These are phyloP conservation scores for Leptographium radiaticola DNA, from an alignment of 2,329 filamentous ascomycete genomes.

Conservation along the genomic window DNA sequence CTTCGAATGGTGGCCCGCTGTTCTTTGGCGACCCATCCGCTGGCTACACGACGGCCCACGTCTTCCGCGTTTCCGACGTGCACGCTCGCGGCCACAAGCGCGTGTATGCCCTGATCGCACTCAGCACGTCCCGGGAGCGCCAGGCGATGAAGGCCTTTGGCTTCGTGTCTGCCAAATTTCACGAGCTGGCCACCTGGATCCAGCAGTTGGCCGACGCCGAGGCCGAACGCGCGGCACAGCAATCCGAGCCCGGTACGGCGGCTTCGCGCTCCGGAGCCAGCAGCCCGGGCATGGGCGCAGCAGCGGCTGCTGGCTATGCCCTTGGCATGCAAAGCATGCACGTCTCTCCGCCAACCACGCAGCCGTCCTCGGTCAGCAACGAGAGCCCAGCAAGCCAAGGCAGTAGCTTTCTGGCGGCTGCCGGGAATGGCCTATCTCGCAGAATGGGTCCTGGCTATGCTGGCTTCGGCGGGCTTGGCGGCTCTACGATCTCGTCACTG, in stretches of 20 bases:
- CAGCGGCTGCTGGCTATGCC: conserved; percentile 18
- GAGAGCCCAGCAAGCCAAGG: conserved; percentile 23
- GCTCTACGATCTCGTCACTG: conserved; percentile 37
- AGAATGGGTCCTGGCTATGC: conserved; percentile 42
- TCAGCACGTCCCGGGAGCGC: conserved; percentile 52
- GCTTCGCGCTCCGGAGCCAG: conserved; percentile 23
- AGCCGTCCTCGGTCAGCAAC: conserved; percentile 16
- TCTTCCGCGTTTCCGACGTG: conserved; percentile 56
- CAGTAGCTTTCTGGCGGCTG: conserved; percentile 44
- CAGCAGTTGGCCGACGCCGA: conserved; percentile 51
- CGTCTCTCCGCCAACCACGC: conserved; percentile 10
- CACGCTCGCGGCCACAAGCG: conserved; percentile 55
- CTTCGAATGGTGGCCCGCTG: conserved; percentile 48
- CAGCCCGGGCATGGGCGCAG: conserved; percentile 16
- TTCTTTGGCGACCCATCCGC: conserved; percentile 54
- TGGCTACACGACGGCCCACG: conserved; percentile 57
- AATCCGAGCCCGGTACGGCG: conserved; percentile 25
- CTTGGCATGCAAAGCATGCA: conserved; percentile 15
- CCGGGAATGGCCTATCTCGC: conserved; percentile 39
- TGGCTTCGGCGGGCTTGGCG: conserved; percentile 39
- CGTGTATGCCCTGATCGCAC: conserved; percentile 54
- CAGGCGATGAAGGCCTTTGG: conserved; percentile 54
- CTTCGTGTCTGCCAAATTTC: conserved; percentile 47
- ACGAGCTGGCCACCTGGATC: conserved; percentile 52
- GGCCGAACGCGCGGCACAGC: conserved; percentile 34